phyloP scores from a whole-genome alignment of 1,139 yeast genomes.

The Yamadazyma dendronema region DNA sequence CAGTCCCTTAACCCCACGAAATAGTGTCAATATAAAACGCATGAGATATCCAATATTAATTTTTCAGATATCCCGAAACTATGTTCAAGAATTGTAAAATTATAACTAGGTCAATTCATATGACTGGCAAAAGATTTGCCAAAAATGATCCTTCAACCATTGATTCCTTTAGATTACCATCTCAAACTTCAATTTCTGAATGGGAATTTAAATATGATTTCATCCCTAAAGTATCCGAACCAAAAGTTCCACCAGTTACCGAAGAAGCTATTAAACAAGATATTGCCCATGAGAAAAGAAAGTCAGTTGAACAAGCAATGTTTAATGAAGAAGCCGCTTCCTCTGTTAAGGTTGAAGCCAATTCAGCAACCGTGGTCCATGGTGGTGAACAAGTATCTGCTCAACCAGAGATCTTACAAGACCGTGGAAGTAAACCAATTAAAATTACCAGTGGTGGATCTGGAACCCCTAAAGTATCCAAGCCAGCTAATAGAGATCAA shows the following conservation, averaged over 20 bases:
- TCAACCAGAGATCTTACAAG: constrained; percentile 42
- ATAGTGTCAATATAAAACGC: too few species aligned
- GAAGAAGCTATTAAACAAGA: constrained; percentile 51
- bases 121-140: constrained; percentile 20
- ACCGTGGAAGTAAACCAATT: constrained; percentile 32
- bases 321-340: constrained; percentile 34
- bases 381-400: constrained; percentile 43
- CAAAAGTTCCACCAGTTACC: constrained; percentile 53
- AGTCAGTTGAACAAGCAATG: constrained; percentile 43
- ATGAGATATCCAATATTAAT: constrained; percentile 1
- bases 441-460: constrained; percentile 17
- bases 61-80: too few species aligned
- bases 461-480: constrained; percentile 18
- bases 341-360: constrained; percentile 47
- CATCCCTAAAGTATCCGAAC: constrained; percentile 42
- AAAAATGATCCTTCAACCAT: constrained; percentile 48
- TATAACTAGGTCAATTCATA: constrained; percentile 16
- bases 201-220: constrained; percentile 54
- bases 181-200: constrained; percentile 48
- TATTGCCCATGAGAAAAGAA: constrained; percentile 42
- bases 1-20: constrained; percentile 6
- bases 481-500: constrained; percentile 42
- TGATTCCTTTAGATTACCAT: constrained; percentile 45
- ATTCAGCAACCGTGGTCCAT: constrained; percentile 40
- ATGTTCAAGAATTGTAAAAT: neutral